Evolutionary conservation across 75 land plant genomes (phyloP).

Genomic region (Azolla pinnata): DNA sequence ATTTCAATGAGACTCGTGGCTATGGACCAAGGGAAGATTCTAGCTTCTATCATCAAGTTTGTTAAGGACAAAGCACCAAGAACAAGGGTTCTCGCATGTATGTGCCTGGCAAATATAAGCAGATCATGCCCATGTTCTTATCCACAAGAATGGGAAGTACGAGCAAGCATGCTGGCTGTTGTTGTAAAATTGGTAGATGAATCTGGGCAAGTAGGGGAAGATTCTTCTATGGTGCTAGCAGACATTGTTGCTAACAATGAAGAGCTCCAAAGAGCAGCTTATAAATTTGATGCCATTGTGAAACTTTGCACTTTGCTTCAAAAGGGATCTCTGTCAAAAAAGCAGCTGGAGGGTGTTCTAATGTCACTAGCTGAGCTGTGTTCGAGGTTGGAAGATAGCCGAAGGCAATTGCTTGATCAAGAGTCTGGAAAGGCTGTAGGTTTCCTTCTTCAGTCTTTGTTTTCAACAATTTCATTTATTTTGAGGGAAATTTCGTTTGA

Average conservation of each 20-base stretch:
- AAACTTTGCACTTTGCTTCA: constrained; percentile 53
- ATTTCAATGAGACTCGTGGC: constrained; percentile 28
- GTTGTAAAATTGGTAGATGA: constrained; percentile 74
- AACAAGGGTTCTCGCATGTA: constrained; percentile 68
- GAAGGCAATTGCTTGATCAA: constrained; percentile 40
- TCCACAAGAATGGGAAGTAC: constrained; percentile 43
- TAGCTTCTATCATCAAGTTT: constrained; percentile 42
- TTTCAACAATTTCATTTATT: neutral
- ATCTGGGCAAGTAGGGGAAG: constrained; percentile 78
- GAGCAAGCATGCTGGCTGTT: constrained; percentile 42
- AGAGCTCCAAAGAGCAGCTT: constrained; percentile 63
- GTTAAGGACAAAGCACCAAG: constrained; percentile 57
- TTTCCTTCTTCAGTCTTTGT: neutral
- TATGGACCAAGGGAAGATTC: constrained; percentile 43
- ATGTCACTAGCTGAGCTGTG: constrained; percentile 69
- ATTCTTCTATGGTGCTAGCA: constrained; percentile 66
- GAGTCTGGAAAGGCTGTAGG: constrained; percentile 8
- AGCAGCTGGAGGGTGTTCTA: constrained; percentile 64
- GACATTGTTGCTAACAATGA: constrained; percentile 58
- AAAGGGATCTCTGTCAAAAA: constrained; percentile 28
- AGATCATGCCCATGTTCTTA: constrained; percentile 43
- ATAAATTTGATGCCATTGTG: constrained; percentile 50
- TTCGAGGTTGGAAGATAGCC: constrained; percentile 61
- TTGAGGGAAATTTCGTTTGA: too few species aligned
- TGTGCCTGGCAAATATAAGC: constrained; percentile 54